Percentiles rank a stretch among this genome's conserved stretches.
Conservation (phyloP, 768 basidiomycete genomes). For the Tephrocybe sp. region DNA sequence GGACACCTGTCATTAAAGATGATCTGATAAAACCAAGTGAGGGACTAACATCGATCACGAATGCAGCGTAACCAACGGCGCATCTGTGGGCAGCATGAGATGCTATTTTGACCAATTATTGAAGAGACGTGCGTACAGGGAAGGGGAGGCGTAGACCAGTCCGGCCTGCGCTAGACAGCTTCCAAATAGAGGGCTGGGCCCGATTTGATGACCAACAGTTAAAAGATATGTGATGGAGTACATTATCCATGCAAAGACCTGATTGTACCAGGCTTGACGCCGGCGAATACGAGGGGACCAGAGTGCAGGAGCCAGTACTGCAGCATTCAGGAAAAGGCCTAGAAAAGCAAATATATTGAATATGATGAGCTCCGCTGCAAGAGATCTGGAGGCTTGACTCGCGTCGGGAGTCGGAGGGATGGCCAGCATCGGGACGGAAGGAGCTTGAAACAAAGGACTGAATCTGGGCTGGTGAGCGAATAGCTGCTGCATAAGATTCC, state of each 20-base stretch:
- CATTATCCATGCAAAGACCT: conserved; percentile 21
- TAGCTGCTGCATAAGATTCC: too few relatives aligned
- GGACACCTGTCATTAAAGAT: too few relatives aligned
- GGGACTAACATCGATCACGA: not conserved
- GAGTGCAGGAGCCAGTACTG: conserved; percentile 8
- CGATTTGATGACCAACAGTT: conserved; percentile 21
- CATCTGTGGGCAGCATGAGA: not conserved
- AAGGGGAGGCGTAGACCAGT: conserved; percentile 25
- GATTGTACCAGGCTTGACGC: conserved; percentile 21
- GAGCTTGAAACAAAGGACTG: not conserved
- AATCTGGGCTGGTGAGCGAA: not conserved
- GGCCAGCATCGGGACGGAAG: not conserved
- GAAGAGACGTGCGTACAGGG: conserved; percentile 22
- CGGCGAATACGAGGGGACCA: conserved; percentile 15
- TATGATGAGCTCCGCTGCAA: not conserved
- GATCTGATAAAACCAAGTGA: not conserved
- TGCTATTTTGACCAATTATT: not conserved
- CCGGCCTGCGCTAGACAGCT: conserved; percentile 24
- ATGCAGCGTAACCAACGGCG: not conserved
- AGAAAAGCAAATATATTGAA: conserved; percentile 9
- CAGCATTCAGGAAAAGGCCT: conserved; percentile 7
- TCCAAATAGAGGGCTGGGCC: conserved; percentile 20
- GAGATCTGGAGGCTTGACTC: not conserved
- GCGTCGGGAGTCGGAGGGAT: not conserved
- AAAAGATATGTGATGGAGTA: conserved; percentile 24